A percentile compares a stretch with the other conserved stretches of the same genome.
phyloP scores from a whole-genome alignment of 441 rosid genomes.

The Macaranga tanarius region DNA sequence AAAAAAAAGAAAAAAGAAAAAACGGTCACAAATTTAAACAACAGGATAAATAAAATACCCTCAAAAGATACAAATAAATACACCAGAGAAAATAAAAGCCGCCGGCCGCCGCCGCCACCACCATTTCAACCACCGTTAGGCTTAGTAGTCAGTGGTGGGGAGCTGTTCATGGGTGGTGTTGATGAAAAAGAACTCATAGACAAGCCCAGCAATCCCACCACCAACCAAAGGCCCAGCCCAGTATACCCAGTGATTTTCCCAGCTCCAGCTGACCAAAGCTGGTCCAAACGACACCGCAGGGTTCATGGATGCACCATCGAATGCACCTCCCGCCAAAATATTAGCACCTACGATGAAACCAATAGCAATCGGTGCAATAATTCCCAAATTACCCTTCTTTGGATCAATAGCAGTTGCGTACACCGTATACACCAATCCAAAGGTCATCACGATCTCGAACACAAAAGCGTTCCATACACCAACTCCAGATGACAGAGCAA shows the following conservation, averaged over 20 bases:
- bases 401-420: constrained; percentile 91
- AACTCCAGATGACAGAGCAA: constrained; percentile 65
- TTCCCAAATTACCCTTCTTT: constrained; percentile 67
- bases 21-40: constrained; percentile 28
- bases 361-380: constrained; percentile 73
- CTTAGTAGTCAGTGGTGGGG: constrained; percentile 63
- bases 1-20: constrained; percentile 14
- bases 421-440: constrained; percentile 79
- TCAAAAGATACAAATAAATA: constrained; percentile 24
- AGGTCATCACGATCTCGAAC: constrained; percentile 89
- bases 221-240: constrained; percentile 86
- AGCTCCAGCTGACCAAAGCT: constrained; percentile 84
- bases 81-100: constrained; percentile 23
- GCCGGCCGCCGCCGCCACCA: not conserved
- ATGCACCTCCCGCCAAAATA: constrained; percentile 82
- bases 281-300: constrained; percentile 95
- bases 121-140: not conserved
- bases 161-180: constrained; percentile 51
- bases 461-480: constrained; percentile 71
- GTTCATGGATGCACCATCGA: constrained; percentile 94
- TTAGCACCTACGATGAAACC: constrained; percentile 92
- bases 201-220: constrained; percentile 70
- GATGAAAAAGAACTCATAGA: constrained; percentile 73
- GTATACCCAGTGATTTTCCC: constrained; percentile 89
- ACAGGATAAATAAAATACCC: constrained; percentile 6